Percentiles rank a stretch among this genome's conserved stretches.
phyloP scores from a whole-genome alignment of 2,329 filamentous ascomycete species.

The Ophiosphaerella herpotricha region DNA sequence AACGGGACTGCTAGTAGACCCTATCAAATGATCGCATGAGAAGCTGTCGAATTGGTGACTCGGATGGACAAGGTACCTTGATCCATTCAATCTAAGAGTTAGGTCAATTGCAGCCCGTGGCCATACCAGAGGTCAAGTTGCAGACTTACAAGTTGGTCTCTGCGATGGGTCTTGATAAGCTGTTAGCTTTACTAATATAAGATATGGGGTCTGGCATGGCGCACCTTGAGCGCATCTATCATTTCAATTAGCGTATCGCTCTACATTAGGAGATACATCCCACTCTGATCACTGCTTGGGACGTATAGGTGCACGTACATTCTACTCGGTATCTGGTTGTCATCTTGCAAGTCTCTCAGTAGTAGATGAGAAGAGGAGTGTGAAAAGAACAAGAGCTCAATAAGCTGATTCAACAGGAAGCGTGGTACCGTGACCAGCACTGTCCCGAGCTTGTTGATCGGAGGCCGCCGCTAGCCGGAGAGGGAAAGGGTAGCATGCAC shows the following conservation, averaged over 20 bases:
- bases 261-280: not conserved
- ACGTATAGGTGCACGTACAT: constrained; percentile 4
- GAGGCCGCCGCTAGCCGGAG: constrained; percentile 31
- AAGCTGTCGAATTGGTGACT: not conserved
- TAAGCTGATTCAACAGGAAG: not conserved
- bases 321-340: constrained; percentile 50
- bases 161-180: constrained; percentile 75
- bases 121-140: not conserved
- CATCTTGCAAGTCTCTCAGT: constrained; percentile 30
- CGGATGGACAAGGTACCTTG: constrained; percentile 59
- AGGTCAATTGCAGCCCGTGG: constrained; percentile 14
- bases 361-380: not conserved
- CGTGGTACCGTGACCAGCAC: constrained; percentile 20
- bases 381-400: constrained; percentile 14
- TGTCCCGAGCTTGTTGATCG: constrained; percentile 27
- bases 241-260: constrained; percentile 19
- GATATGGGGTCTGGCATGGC: constrained; percentile 16
- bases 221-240: constrained; percentile 67
- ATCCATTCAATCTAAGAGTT: constrained; percentile 77
- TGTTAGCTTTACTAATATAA: constrained; percentile 11
- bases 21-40: constrained; percentile 16
- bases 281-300: not conserved
- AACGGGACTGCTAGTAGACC: constrained; percentile 87
- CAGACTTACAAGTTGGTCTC: constrained; percentile 82
- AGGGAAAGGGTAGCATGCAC: constrained; percentile 17